A percentile compares a stretch with the other conserved stretches of the same genome.
phyloP scores from a whole-genome alignment of 2,329 filamentous ascomycete genomes.

The Chaetomiaceae sp. region DNA sequence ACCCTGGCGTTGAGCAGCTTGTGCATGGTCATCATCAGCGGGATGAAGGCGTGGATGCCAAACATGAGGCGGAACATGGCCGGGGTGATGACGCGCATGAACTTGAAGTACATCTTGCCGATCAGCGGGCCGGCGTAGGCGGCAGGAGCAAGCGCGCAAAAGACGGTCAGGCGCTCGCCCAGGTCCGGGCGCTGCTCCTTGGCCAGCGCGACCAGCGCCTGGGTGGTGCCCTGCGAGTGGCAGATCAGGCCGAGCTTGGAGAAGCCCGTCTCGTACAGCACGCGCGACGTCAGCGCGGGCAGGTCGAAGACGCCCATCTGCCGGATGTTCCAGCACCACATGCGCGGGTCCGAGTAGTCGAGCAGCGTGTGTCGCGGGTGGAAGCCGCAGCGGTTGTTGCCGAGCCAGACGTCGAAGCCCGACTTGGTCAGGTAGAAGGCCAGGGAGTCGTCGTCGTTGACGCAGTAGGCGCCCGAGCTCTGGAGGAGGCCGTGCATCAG shows the following conservation, averaged over 20 bases:
- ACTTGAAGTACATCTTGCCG: slow-evolving; percentile 83
- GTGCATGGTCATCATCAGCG: slow-evolving; percentile 87
- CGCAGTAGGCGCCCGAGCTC: slow-evolving; percentile 81
- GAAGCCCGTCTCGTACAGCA: slow-evolving; percentile 78
- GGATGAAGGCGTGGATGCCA: slow-evolving; percentile 90
- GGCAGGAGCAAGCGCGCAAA: slow-evolving; percentile 85
- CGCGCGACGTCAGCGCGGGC: slow-evolving; percentile 71
- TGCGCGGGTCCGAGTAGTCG: slow-evolving; percentile 70
- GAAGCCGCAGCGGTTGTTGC: slow-evolving; percentile 89
- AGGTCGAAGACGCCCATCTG: slow-evolving; percentile 92
- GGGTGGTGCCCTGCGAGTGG: slow-evolving; percentile 87
- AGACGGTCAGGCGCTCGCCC: slow-evolving; percentile 76
- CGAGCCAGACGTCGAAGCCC: slow-evolving; percentile 92
- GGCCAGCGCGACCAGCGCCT: slow-evolving; percentile 81
- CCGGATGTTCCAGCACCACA: slow-evolving; percentile 96
- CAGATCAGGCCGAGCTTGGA: slow-evolving; percentile 75
- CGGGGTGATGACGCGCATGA: slow-evolving; percentile 78
- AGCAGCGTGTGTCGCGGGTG: slow-evolving; percentile 69
- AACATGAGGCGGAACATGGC: slow-evolving; percentile 75
- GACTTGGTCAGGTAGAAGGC: slow-evolving; percentile 90
- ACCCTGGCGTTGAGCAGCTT: slow-evolving; percentile 56
- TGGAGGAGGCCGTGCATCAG: slow-evolving; percentile 87
- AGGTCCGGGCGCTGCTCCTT: slow-evolving; percentile 86
- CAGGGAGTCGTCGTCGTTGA: slow-evolving; percentile 82
- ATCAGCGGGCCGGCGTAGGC: slow-evolving; percentile 85